A percentile compares a stretch with the other conserved stretches of the same genome.
Evolutionary conservation across 1,284 basidiomycete species (phyloP).

Genomic region (Leucoagaricus sp.): DNA sequence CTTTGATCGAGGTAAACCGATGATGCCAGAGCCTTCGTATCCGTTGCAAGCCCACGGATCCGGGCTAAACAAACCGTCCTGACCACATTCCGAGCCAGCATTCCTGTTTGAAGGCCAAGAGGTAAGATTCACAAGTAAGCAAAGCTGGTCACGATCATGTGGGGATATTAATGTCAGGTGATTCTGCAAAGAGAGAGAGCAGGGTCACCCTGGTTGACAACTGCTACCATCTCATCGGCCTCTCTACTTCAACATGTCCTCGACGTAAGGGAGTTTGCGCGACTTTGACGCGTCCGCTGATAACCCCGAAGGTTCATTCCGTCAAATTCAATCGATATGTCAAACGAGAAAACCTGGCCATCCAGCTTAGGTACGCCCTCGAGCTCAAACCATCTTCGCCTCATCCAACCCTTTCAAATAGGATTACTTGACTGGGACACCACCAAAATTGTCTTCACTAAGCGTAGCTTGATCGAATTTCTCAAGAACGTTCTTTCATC

Average conservation of each 20-base stretch:
- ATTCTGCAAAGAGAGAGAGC: neutral
- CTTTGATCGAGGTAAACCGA: constrained; percentile 37
- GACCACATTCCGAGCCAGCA: constrained; percentile 4
- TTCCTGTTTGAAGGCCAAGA: neutral
- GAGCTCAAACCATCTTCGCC: constrained; percentile 5
- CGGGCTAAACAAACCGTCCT: neutral
- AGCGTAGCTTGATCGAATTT: constrained; percentile 70
- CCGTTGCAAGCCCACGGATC: neutral
- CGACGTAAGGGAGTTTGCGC: constrained; percentile 28
- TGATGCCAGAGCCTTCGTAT: constrained; percentile 29
- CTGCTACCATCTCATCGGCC: constrained; percentile 9
- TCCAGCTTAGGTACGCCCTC: constrained; percentile 53
- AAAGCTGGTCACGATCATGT: constrained; percentile 10
- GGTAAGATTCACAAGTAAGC: neutral
- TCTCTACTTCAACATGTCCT: constrained; percentile 28
- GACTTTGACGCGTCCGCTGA: neutral
- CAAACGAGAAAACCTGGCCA: constrained; percentile 72
- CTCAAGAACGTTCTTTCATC: constrained; percentile 53
- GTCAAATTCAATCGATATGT: constrained; percentile 50
- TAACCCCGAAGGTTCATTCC: constrained; percentile 54
- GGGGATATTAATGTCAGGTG: neutral
- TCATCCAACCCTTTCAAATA: constrained; percentile 25
- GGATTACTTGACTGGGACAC: constrained; percentile 78
- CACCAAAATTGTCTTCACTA: constrained; percentile 73
- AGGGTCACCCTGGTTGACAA: neutral